Base-by-base conservation (phyloP, 805 yeast genomes). In the Metschnikowia hibisci region DNA sequence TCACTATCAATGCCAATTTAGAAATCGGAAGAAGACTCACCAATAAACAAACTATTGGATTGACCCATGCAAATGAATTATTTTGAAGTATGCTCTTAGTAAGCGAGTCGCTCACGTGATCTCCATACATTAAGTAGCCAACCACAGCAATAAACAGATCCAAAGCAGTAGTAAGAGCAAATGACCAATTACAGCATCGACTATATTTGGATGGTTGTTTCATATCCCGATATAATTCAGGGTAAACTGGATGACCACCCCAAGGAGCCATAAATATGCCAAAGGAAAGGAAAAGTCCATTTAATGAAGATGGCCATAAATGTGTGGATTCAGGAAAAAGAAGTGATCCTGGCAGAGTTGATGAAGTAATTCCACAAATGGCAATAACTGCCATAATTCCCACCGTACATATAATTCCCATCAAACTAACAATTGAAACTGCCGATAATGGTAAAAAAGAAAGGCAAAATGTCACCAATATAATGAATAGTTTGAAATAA, bases 181-280 rank as follows among this genome's bases (percentile, higher is more conserved):
- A 85, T 0, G 87, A 78, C 12, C 77, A 60, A 30, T 74, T 69
- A 41, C 82, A 68, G 45, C 82, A 73, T 16, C 59, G 57, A n/a
- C 59, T 51, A 58, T 77, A 85, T 54, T 82, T 80, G 22, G 65
- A 50, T 3, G 91, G 90, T 51, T 80, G 84, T 42, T 85, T 71
- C 84, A 85, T 81, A 60, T 85, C 95, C 28, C 80, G 73, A 58
- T 80, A 81, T 41, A 85, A 69, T 51, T 85, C 85, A 2, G 93
- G 93, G 55, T 85, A 86, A 20, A 86, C 77, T 4, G 93, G 87
- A 63, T 86, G 93, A 0, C 93, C 91, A 5, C 93, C 89, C 70
- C 85, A 86, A 1, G 91, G 90, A 4, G 90, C 84, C 73, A 82
- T 73, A 47, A 81, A 73, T 41, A 82, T 80, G 10, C 87, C 87